Evolutionary conservation across 495 filamentous ascomycete genomes (phyloP).

Genomic region (Neurospora sp.): DNA sequence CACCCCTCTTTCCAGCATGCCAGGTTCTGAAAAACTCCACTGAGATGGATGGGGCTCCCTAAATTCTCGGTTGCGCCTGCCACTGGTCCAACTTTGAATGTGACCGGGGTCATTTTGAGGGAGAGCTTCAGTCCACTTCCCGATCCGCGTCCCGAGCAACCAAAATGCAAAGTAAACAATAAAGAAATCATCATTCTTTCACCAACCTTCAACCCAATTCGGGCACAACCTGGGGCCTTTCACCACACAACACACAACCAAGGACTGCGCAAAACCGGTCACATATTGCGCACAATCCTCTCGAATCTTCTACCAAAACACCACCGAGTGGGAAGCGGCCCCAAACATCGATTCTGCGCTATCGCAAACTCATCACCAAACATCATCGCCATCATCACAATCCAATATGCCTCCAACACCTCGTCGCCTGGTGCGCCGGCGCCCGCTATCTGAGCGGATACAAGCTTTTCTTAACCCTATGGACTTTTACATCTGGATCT

Average conservation of each 20-base stretch:
- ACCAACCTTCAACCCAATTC: neutral
- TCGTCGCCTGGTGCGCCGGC: slow-evolving; percentile 64
- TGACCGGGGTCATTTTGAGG: neutral
- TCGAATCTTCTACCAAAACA: neutral
- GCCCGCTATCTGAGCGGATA: slow-evolving; percentile 66
- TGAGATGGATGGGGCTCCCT: neutral
- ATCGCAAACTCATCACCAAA: neutral
- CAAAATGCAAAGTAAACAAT: neutral
- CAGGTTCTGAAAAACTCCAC: neutral
- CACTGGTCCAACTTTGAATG: neutral
- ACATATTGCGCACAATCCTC: neutral
- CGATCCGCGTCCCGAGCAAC: neutral
- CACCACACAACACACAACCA: neutral
- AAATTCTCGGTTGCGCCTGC: neutral
- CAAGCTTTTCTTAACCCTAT: slow-evolving; percentile 70
- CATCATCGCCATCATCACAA: neutral
- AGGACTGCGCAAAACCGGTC: neutral
- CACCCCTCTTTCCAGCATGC: neutral
- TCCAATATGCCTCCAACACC: slow-evolving; percentile 18
- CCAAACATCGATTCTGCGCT: neutral
- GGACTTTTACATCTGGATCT: slow-evolving; percentile 81
- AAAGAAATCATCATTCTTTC: neutral
- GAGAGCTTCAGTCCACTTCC: neutral
- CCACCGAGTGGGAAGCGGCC: neutral
- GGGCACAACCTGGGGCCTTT: neutral